These are phyloP conservation scores for Trypanosoma avium DNA, from an alignment of 208 protist genomes.

Conservation along the genomic window DNA sequence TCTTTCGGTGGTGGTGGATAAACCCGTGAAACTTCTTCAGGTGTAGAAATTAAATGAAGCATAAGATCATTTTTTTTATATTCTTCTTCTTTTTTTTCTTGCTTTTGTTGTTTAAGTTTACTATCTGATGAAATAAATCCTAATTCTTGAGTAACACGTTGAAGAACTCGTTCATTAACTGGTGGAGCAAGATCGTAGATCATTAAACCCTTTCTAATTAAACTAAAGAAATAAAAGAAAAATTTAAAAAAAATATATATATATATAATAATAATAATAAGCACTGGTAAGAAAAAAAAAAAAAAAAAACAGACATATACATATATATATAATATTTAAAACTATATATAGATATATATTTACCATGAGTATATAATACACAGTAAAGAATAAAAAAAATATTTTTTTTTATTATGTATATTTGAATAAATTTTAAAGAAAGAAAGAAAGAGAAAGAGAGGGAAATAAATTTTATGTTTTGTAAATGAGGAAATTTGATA, in stretches of 20 bases:
- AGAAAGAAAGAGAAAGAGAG: too few relatives aligned
- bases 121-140: neutral
- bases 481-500: too few relatives aligned
- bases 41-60: neutral
- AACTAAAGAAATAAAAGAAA: neutral
- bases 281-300: constrained; percentile 16
- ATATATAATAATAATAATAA: constrained; percentile 13
- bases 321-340: too few relatives aligned
- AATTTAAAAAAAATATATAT: neutral
- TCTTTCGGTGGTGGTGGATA: neutral
- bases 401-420: too few relatives aligned
- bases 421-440: too few relatives aligned
- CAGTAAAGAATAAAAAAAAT: too few relatives aligned
- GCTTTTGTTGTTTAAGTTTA: neutral
- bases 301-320: neutral
- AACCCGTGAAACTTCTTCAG: neutral
- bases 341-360: too few relatives aligned
- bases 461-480: too few relatives aligned
- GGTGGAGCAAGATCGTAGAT: constrained; percentile 27
- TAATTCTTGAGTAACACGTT: constrained; percentile 6
- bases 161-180: constrained; percentile 4
- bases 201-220: constrained; percentile 15
- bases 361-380: too few relatives aligned
- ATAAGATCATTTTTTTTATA: neutral
- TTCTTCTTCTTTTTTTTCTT: neutral